These are phyloP conservation scores for Pluteus cervinus DNA, from an alignment of 768 basidiomycete species.

Conservation along the genomic window DNA sequence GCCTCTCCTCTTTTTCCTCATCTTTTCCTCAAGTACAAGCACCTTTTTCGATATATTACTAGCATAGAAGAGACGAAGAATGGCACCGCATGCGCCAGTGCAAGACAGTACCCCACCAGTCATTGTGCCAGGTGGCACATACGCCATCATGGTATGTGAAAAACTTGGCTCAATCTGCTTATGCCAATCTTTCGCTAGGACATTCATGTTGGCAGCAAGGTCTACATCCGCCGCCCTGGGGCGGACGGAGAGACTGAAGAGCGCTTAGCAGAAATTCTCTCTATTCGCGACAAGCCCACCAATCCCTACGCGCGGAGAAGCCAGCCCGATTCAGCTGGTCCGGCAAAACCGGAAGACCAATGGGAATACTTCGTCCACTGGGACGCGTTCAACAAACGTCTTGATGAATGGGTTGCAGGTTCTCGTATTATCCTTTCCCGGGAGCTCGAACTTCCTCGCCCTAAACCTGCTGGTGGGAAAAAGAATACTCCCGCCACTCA, in stretches of 20 bases:
- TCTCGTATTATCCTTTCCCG: slow-evolving; percentile 77
- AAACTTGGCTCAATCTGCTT: slow-evolving; percentile 16
- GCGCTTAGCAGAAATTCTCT: slow-evolving; percentile 92
- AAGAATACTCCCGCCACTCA: slow-evolving; percentile 38
- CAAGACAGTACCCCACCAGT: slow-evolving; percentile 51
- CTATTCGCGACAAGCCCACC: slow-evolving; percentile 82
- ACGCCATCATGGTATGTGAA: slow-evolving; percentile 61
- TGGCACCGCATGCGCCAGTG: slow-evolving; percentile 26
- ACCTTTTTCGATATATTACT: too few species aligned
- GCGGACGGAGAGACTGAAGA: slow-evolving; percentile 76
- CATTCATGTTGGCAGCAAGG: slow-evolving; percentile 90
- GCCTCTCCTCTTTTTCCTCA: too few species aligned
- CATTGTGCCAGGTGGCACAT: slow-evolving; percentile 69
- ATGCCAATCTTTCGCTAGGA: slow-evolving; percentile 40
- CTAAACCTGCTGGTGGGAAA: slow-evolving; percentile 59
- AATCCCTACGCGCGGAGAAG: slow-evolving; percentile 51
- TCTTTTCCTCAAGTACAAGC: too few species aligned
- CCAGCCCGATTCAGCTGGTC: slow-evolving; percentile 27
- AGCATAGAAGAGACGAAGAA: too few species aligned
- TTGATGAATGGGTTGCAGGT: slow-evolving; percentile 95
- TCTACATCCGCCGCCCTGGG: slow-evolving; percentile 81
- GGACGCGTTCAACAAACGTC: slow-evolving; percentile 98
- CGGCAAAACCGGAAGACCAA: slow-evolving; percentile 62
- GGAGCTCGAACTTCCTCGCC: slow-evolving; percentile 95
- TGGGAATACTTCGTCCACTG: slow-evolving; percentile 98